A percentile compares a stretch with the other conserved stretches of the same genome.
phyloP scores from a whole-genome alignment of 257 asterid species.

The Ehretia macrophylla region DNA sequence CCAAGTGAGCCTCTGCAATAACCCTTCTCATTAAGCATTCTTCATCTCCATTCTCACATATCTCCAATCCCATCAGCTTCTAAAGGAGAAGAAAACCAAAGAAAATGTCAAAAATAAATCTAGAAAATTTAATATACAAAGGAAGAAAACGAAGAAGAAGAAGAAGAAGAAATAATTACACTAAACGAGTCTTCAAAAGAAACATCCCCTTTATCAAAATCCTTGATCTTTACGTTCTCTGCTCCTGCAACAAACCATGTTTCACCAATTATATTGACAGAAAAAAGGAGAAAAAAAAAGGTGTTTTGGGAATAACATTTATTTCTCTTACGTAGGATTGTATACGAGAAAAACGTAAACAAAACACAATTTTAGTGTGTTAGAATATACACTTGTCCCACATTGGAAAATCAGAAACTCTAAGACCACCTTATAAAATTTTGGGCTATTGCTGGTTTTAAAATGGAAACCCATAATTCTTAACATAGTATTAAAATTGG shows the following conservation, averaged over 20 bases:
- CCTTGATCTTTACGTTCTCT: constrained; percentile 4
- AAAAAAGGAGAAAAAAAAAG: too few relatives aligned
- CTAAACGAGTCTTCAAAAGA: constrained; percentile 5
- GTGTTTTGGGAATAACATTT: too few relatives aligned
- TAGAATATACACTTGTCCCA: too few relatives aligned
- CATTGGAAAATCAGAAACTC: too few relatives aligned
- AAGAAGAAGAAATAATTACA: constrained; percentile 2
- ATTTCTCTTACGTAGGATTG: too few relatives aligned
- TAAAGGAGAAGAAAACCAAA: neutral
- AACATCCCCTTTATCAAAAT: neutral
- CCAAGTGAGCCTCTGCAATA: constrained; percentile 62
- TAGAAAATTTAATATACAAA: neutral
- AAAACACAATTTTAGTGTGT: too few relatives aligned
- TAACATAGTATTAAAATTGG: too few relatives aligned
- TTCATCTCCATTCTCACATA: constrained; percentile 29
- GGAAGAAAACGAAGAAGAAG: neutral
- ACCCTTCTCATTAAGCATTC: constrained; percentile 62
- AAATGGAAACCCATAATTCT: too few relatives aligned
- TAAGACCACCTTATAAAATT: too few relatives aligned
- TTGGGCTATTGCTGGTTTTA: too few relatives aligned
- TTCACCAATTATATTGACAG: too few relatives aligned
- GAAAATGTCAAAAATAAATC: neutral
- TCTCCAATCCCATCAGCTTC: constrained; percentile 30
- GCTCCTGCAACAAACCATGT: constrained; percentile 10
- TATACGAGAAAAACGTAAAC: too few relatives aligned